phyloP scores from a whole-genome alignment of 306 rosid species.

The Albizia julibrissin region DNA sequence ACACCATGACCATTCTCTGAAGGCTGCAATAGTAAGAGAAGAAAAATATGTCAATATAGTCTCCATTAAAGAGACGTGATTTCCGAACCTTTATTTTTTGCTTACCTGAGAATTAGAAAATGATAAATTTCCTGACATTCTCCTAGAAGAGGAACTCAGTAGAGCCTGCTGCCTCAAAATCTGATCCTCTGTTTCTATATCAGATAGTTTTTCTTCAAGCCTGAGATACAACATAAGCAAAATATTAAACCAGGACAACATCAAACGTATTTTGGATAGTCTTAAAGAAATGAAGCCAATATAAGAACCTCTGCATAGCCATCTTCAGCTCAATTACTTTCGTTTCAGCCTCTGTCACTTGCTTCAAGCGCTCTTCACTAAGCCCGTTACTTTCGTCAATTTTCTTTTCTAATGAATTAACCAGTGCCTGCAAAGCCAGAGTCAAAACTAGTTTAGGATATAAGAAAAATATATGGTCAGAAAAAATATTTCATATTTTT shows the following conservation, averaged over 20 bases:
- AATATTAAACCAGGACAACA: constrained; percentile 26
- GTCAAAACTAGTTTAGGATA: constrained; percentile 12
- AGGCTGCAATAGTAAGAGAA: constrained; percentile 50
- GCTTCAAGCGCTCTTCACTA: constrained; percentile 84
- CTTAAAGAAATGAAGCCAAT: constrained; percentile 18
- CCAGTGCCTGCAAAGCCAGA: constrained; percentile 58
- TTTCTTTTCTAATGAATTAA: constrained; percentile 72
- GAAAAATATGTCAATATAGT: constrained; percentile 43
- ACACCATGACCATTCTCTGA: constrained; percentile 73
- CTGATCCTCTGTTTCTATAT: constrained; percentile 84
- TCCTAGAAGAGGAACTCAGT: constrained; percentile 58
- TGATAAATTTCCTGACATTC: constrained; percentile 57
- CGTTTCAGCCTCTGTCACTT: constrained; percentile 71
- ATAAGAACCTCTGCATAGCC: constrained; percentile 73
- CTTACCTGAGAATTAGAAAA: constrained; percentile 51
- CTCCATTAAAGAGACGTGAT: constrained; percentile 14
- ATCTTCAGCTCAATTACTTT: constrained; percentile 85
- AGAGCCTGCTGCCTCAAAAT: constrained; percentile 73
- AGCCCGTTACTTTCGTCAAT: constrained; percentile 50
- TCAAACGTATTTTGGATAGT: constrained; percentile 16
- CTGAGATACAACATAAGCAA: constrained; percentile 45
- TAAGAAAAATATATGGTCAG: not conserved
- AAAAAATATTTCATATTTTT: not conserved
- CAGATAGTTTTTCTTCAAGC: constrained; percentile 84
- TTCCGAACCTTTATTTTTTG: constrained; percentile 8